Conservation (phyloP, 2,329 filamentous ascomycete species). For the Verticillium klebahnii region DNA sequence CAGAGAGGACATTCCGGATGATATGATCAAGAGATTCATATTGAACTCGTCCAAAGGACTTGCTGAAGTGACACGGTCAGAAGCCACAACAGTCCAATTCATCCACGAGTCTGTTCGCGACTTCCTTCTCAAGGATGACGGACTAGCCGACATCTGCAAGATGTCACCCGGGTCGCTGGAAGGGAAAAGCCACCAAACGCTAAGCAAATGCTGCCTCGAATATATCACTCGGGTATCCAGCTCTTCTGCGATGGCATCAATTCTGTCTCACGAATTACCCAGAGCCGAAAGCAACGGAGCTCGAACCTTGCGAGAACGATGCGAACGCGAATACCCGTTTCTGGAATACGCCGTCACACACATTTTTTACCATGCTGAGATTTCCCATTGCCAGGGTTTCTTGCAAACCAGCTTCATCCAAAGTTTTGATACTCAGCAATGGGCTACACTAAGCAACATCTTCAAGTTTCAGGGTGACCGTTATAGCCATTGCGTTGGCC, state of each 20-base stretch:
- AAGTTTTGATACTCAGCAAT: background rate
- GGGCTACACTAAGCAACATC: background rate
- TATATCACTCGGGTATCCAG: background rate
- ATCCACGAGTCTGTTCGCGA: slow-evolving; percentile 44
- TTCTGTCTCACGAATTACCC: background rate
- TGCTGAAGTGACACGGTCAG: slow-evolving; percentile 27
- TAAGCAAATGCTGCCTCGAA: background rate
- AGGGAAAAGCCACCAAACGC: slow-evolving; percentile 25
- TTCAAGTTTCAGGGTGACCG: background rate
- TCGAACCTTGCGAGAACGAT: background rate
- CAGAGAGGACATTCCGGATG: slow-evolving; percentile 5
- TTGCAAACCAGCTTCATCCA: background rate
- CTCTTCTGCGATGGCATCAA: background rate
- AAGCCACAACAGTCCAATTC: slow-evolving; percentile 32
- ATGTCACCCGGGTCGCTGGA: slow-evolving; percentile 22
- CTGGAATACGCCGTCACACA: slow-evolving; percentile 37
- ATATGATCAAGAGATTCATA: slow-evolving; percentile 27
- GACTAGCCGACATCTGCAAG: slow-evolving; percentile 17
- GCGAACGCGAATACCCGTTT: slow-evolving; percentile 33
- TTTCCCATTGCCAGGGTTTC: slow-evolving; percentile 10
- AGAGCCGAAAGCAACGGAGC: background rate
- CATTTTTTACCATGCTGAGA: slow-evolving; percentile 37
- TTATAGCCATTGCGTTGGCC: background rate
- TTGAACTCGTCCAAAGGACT: slow-evolving; percentile 39
- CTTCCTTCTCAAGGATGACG: slow-evolving; percentile 34